Evolutionary conservation across 2,329 filamentous ascomycete genomes (phyloP), one percentile per base, ranked within the genome.

Genomic region (Sporothrix mexicana): DNA sequence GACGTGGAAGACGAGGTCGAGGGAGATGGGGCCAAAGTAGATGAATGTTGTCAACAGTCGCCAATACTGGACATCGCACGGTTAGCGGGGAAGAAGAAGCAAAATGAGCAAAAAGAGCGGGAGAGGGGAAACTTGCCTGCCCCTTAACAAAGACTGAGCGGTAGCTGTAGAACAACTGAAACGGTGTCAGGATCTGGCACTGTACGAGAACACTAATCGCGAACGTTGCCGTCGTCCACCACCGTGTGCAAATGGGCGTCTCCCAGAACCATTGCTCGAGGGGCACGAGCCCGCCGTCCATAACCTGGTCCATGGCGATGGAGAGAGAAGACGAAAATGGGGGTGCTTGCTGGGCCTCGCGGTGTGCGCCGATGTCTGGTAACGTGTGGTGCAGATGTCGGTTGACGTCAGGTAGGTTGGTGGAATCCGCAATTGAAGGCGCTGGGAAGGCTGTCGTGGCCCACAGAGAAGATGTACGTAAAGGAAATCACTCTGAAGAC

Each of bases 181-280:
- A 98, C 9, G 95, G 94, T 15, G 93, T 96, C 76, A 98, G 85
- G 80, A 98, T 91, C 78, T 97, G 91, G 83, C 94, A 98, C 82
- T 98, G 96, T 5, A 98, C 94, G 77, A 98, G 84, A 17, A 94
- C 90, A 77, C 94, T 97, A 12, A 92, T 96, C 73, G 94, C 85
- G 57, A 98, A 90, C 0, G 95, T 97, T 4, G 95, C 94, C 30
- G 94, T 95, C 25, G 96, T 98, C 96, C 96, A 99, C 91, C 93
- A 97, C 74, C 96, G 87, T 51, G 96, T 99, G 82, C 95, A 97
- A 36, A 96, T 90, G 3, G 96, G 96, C 92, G 98, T 98, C 82
- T 99, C 96, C 88, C 94, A 98, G 83, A 98, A 98, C 96, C 96
- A 99, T 77, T 76, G 92, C 83, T 98, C 96, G 8, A 99, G 87